These are phyloP conservation scores for Rhodotorula paludigena DNA, from an alignment of 768 basidiomycete genomes.

Conservation along the genomic window DNA sequence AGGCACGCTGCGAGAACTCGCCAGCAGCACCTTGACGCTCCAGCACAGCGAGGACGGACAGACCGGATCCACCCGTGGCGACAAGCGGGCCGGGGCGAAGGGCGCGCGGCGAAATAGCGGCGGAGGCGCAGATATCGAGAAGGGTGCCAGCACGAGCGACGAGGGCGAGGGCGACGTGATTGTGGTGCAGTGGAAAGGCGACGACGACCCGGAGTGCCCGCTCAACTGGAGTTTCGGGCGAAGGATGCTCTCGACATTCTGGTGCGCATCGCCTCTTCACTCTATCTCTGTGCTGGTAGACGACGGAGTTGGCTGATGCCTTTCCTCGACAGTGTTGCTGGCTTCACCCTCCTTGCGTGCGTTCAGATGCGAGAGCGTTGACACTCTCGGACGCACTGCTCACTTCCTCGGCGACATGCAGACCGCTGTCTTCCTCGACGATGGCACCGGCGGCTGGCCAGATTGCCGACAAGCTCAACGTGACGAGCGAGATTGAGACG, in stretches of 20 bases:
- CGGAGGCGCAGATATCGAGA: conserved; percentile 2
- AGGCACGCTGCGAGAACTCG: not conserved
- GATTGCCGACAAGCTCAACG: conserved; percentile 56
- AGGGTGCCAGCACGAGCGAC: not conserved
- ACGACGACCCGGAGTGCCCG: conserved; percentile 27
- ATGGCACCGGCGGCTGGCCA: conserved; percentile 61
- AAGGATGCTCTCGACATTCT: conserved; percentile 17
- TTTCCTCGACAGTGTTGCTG: conserved; percentile 10
- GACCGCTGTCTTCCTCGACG: conserved; percentile 67
- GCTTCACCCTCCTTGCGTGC: conserved; percentile 27
- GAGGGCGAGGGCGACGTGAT: not conserved
- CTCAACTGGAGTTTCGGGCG: conserved; percentile 25
- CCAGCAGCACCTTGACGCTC: conserved; percentile 11
- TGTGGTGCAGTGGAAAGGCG: conserved; percentile 33
- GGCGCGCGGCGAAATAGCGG: not conserved
- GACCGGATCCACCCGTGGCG: not conserved
- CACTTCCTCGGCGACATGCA: not conserved
- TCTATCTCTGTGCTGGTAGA: not conserved
- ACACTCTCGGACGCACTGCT: no score
- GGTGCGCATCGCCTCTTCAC: not conserved
- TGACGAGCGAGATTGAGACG: conserved; percentile 54
- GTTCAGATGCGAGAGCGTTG: no score
- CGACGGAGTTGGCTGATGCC: not conserved
- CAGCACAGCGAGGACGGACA: conserved; percentile 2
- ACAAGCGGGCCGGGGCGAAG: not conserved